These are phyloP conservation scores for Penicillium aurantiogriseum DNA, from an alignment of 2,329 filamentous ascomycete species.

Conservation along the genomic window DNA sequence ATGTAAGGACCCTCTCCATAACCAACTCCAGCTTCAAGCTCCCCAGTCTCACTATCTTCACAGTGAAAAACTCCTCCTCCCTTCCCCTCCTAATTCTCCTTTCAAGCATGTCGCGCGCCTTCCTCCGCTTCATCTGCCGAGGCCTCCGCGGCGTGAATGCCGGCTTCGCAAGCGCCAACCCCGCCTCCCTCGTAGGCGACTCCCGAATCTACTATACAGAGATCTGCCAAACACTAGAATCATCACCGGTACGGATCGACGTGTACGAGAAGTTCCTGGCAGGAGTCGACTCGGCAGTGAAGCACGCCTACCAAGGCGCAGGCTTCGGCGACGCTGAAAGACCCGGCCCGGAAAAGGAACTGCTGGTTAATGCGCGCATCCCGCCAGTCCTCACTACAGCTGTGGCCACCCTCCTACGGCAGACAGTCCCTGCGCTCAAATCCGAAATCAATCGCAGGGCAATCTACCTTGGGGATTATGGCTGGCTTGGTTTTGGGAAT, in stretches of 20 bases:
- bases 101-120: conserved; percentile 70
- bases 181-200: conserved; percentile 40
- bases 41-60: conserved; percentile 1
- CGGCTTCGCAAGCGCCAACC: conserved; percentile 37
- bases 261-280: conserved; percentile 64
- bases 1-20: conserved; percentile 19
- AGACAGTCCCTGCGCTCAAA: conserved; percentile 56
- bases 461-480: conserved; percentile 71
- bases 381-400: conserved; percentile 52
- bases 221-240: conserved; percentile 54
- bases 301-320: conserved; percentile 53
- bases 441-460: conserved; percentile 62
- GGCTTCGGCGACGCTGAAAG: conserved; percentile 47
- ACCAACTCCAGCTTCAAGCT: not conserved
- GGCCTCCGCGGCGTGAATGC: conserved; percentile 59
- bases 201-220: conserved; percentile 49
- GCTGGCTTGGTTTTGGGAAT: conserved; percentile 65
- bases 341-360: conserved; percentile 51
- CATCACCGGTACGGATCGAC: conserved; percentile 57
- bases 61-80: conserved; percentile 40
- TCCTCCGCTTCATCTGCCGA: conserved; percentile 67
- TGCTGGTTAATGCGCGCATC: conserved; percentile 53
- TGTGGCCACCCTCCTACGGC: conserved; percentile 49
- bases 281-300: conserved; percentile 66
- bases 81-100: conserved; percentile 59